These are phyloP conservation scores for Cytospora leucostoma DNA, from an alignment of 2,329 filamentous ascomycete species.

Conservation along the genomic window DNA sequence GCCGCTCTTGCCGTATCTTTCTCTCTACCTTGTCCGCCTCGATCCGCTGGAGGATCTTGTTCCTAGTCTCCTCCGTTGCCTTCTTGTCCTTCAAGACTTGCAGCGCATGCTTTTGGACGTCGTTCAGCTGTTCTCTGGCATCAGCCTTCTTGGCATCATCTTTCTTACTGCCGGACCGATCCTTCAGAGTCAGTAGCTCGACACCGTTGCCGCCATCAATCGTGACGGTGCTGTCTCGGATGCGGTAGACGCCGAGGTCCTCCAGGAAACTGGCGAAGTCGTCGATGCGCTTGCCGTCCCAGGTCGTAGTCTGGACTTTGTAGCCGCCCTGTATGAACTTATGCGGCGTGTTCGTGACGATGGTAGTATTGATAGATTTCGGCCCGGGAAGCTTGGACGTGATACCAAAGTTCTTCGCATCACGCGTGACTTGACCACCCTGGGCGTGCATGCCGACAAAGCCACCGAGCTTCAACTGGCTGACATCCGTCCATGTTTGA, in stretches of 20 bases:
- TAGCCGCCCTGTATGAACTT: constrained; percentile 31
- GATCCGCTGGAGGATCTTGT: constrained; percentile 26
- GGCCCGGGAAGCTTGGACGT: constrained; percentile 10
- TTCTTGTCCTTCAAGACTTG: constrained; percentile 25
- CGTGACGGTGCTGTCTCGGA: neutral
- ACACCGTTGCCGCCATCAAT: neutral
- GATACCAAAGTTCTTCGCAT: constrained; percentile 26
- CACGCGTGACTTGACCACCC: constrained; percentile 24
- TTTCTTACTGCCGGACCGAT: neutral
- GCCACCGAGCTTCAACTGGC: constrained; percentile 23
- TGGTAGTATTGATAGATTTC: constrained; percentile 20
- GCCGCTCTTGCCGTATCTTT: constrained; percentile 14
- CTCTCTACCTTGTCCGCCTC: constrained; percentile 28
- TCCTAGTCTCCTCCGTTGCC: constrained; percentile 14
- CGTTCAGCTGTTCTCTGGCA: constrained; percentile 19
- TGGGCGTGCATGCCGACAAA: constrained; percentile 30
- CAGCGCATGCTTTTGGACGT: constrained; percentile 23
- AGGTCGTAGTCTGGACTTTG: constrained; percentile 23
- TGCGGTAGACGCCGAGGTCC: constrained; percentile 19
- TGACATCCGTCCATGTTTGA: neutral
- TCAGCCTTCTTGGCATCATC: neutral
- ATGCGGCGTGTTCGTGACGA: constrained; percentile 30
- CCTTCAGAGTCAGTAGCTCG: constrained; percentile 9
- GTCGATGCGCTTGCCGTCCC: constrained; percentile 30
- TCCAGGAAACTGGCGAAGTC: constrained; percentile 27